Evolutionary conservation across 768 basidiomycete genomes (phyloP), one percentile per base, ranked within the genome.

Genomic region (Dendrothele bispora): DNA sequence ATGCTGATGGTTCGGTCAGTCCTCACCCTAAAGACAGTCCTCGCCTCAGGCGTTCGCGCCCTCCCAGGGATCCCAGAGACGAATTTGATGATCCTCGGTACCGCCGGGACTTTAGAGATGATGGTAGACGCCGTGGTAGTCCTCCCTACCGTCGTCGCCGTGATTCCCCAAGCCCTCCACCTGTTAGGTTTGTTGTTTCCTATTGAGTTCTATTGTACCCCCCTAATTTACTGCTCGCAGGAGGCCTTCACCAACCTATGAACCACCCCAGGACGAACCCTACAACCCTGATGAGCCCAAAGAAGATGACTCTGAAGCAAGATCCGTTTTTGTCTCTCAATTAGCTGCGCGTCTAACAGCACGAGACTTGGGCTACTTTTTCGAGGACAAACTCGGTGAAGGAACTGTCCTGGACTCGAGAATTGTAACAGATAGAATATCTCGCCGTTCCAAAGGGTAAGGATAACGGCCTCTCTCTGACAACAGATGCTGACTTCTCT

Each of bases 251-350:
- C 86, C 88, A 18, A 74, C 76, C 24, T 88, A 90, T 56, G 87
- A 88, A 35, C 73, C 77, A 17, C 78, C 79, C 22, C 68, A 69
- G 24, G 78, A 84, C 28, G 90, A 91, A 56, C 74, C 73, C 18
- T 87, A 84, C 63, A 88, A 87, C 55, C 84, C 86, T 25, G 91
- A 95, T 56, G 93, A 98, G 55, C 86, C 88, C 6, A 88, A 87
- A 60, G 91, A 94, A 67, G 93, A 98, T 64, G 95, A 98, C 63
- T 94, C 92, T 47, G 97, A 98, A 83, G 88, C 91, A 62, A 88
- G 97, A 68, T 98, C 97, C 59, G 92, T 98, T 57, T 98, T 98
- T 71, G 93, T 97, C 64, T 95, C 95, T 59, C 97, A 98, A 72
- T 85, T 99, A 64, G 92, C 97, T 59, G 93, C 94, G 52, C 87